Base-by-base conservation (phyloP, 345 rosid species). In the Eutrema heterophyllum region DNA sequence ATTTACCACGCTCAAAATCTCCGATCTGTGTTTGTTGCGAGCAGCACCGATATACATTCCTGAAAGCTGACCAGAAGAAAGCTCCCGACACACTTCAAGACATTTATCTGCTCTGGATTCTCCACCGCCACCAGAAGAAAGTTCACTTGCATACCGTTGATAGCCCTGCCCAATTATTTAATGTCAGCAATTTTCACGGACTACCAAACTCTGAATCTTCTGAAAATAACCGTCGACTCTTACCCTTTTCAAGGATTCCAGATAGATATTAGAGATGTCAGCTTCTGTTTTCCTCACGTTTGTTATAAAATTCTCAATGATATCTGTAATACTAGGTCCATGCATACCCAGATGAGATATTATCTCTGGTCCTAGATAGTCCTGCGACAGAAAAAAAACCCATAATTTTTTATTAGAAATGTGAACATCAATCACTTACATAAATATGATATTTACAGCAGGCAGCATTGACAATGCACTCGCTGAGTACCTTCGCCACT, bases 271-370 rank as follows among this genome's bases (percentile, higher is more conserved):
- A 44, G 88, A 79, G 71, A 85, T 70, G 74, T 88, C 90, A 41
- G 81, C 90, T 3, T 89, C 87, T 59, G 80, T 88, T 83, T 90
- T 90, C 88, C 85, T 95, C 75, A 92, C 66, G 64, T 83, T 82
- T 62, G 89, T 78, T 74, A 92, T 86, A 54, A 95, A 80, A 82
- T 88, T 84, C 89, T 95, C 92, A 55, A 92, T 83, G 69, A 87
- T 83, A 71, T 89, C 97, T 41, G 92, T 78, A 33, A 95, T 81
- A 74, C 88, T 77, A 52, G 89, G 66, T 59, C 98, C 99, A 80
- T 92, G 97, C 98, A 90, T 88, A 51, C 78, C 89, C 85, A 84
- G 87, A 83, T 95, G 97, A 73, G 98, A 92, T 74, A 95, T 84
- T 71, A 95, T 90, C 81, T 87, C 88, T 3, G 98, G 89, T 68